These are phyloP conservation scores for Harrya chromipes DNA, from an alignment of 768 basidiomycete species.

Conservation along the genomic window DNA sequence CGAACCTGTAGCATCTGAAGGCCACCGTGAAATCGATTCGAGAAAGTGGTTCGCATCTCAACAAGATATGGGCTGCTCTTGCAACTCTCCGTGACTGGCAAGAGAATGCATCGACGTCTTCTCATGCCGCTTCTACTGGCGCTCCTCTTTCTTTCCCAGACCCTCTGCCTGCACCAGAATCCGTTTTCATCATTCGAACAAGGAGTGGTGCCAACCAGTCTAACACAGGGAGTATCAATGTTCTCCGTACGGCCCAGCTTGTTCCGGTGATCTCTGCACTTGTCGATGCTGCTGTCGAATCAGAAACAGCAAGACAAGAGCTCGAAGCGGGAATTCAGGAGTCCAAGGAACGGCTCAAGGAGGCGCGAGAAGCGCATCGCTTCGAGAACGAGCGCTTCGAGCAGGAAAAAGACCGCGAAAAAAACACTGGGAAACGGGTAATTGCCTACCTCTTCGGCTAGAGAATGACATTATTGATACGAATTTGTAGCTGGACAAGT, in stretches of 20 bases:
- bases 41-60: slow-evolving; percentile 51
- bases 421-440: slow-evolving; percentile 39
- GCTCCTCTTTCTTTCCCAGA: slow-evolving; percentile 46
- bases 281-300: slow-evolving; percentile 48
- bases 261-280: slow-evolving; percentile 62
- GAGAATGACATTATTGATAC: neutral
- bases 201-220: slow-evolving; percentile 41
- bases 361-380: slow-evolving; percentile 47
- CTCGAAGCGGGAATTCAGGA: slow-evolving; percentile 58
- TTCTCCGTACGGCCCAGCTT: slow-evolving; percentile 54
- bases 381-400: slow-evolving; percentile 31
- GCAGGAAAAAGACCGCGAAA: slow-evolving; percentile 48
- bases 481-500: slow-evolving; percentile 39
- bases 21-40: slow-evolving; percentile 52
- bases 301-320: slow-evolving; percentile 51
- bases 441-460: neutral
- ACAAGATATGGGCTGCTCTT: slow-evolving; percentile 61
- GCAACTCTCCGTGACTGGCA: slow-evolving; percentile 42
- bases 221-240: slow-evolving; percentile 28
- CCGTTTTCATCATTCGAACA: slow-evolving; percentile 40
- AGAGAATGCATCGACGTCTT: slow-evolving; percentile 17
- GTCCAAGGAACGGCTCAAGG: slow-evolving; percentile 50
- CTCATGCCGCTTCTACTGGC: slow-evolving; percentile 10
- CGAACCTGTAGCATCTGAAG: slow-evolving; percentile 16
- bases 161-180: slow-evolving; percentile 53